Evolutionary conservation across 2,329 filamentous ascomycete species (phyloP).

Genomic region (Calonectria leucothoes): DNA sequence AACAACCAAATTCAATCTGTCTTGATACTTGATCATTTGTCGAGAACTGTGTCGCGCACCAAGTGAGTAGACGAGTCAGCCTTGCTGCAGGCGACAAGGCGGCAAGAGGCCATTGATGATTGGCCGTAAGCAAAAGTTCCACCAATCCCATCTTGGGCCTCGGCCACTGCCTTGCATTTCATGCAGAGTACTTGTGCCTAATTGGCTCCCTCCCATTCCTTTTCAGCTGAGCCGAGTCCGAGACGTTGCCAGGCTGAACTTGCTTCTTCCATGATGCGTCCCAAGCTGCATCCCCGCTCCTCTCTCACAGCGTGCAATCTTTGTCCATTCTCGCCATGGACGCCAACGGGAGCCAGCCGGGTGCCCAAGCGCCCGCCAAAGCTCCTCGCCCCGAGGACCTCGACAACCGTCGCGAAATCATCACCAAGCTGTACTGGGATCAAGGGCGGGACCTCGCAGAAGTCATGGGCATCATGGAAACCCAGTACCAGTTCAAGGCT

Average conservation of each 20-base stretch:
- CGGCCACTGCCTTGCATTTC: neutral
- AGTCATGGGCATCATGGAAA: neutral
- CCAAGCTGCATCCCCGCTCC: neutral
- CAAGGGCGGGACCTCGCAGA: neutral
- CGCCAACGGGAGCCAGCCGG: neutral
- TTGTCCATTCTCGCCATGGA: neutral
- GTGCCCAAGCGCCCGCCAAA: neutral
- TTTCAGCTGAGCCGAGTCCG: neutral
- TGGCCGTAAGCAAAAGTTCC: neutral
- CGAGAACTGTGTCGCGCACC: neutral
- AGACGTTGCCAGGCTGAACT: neutral
- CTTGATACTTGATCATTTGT: too few species aligned
- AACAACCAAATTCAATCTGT: too few species aligned
- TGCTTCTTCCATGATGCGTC: neutral
- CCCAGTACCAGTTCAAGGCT: conserved; percentile 1
- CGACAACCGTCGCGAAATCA: neutral
- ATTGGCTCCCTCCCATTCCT: neutral
- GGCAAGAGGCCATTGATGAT: neutral
- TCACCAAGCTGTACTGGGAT: neutral
- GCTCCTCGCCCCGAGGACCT: neutral
- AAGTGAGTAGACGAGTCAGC: neutral
- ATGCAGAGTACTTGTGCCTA: conserved; percentile 4
- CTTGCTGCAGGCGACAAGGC: neutral
- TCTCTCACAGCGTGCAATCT: neutral
- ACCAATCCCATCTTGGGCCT: neutral